Percentiles rank a stretch among this genome's conserved stretches.
Conservation (phyloP, 2,329 filamentous ascomycete species). For the Neonectria sp. region DNA sequence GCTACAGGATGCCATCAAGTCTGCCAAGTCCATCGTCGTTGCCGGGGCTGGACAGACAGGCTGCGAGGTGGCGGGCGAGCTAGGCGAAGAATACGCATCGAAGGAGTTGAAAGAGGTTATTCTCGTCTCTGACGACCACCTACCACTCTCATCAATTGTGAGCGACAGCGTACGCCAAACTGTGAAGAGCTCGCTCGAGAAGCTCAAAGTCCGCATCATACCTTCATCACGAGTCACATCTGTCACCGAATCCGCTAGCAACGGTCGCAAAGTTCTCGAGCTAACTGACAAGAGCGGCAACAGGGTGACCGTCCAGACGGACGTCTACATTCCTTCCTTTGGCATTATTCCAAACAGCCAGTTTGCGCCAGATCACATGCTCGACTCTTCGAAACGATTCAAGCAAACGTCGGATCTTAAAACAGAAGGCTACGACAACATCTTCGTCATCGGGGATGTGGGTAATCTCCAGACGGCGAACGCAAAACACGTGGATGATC, state of each 20-base stretch:
- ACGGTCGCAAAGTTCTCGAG: not conserved
- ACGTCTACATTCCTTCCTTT: not conserved
- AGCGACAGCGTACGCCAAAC: not conserved
- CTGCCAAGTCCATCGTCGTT: slow-evolving; percentile 11
- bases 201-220: slow-evolving; percentile 6
- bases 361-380: not conserved
- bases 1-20: not conserved
- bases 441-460: slow-evolving; percentile 65
- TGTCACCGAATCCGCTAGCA: not conserved
- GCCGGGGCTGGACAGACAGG: slow-evolving; percentile 22
- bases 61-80: slow-evolving; percentile 38
- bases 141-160: not conserved
- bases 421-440: not conserved
- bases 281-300: too few species aligned
- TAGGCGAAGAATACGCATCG: slow-evolving; percentile 46
- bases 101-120: slow-evolving; percentile 40
- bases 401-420: not conserved
- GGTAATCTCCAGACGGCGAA: slow-evolving; percentile 63
- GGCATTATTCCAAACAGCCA: not conserved
- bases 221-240: not conserved
- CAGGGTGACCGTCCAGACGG: not conserved
- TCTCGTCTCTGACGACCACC: not conserved
- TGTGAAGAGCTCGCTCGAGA: not conserved
- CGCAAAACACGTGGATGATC: slow-evolving; percentile 3
- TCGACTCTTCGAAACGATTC: not conserved